Percentiles rank a stretch among this genome's conserved stretches.
phyloP scores from a whole-genome alignment of 768 basidiomycete species.

The Phallus indusiatus region DNA sequence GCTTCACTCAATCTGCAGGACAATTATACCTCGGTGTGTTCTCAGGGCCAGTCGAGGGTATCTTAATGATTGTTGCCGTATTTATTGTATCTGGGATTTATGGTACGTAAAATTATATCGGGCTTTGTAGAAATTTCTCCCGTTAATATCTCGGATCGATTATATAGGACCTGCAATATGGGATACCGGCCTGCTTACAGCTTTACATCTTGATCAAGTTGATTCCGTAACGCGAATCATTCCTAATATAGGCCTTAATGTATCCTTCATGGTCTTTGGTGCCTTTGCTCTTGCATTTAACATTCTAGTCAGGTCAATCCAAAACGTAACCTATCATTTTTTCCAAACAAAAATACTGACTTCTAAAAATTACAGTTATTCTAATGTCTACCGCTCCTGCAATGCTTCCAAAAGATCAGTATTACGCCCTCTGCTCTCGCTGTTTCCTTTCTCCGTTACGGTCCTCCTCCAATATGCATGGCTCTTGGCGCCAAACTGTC shows the following conservation, averaged over 20 bases:
- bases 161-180: slow-evolving; percentile 65
- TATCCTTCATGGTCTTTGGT: slow-evolving; percentile 78
- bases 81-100: slow-evolving; percentile 71
- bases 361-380: slow-evolving; percentile 41
- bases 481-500: slow-evolving; percentile 65
- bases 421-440: slow-evolving; percentile 51
- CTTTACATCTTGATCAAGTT: slow-evolving; percentile 39
- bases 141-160: background rate
- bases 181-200: slow-evolving; percentile 59
- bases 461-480: slow-evolving; percentile 68
- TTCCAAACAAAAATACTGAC: background rate
- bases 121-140: background rate
- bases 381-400: slow-evolving; percentile 67
- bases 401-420: slow-evolving; percentile 31
- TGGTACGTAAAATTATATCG: slow-evolving; percentile 33
- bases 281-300: slow-evolving; percentile 67
- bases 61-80: slow-evolving; percentile 71
- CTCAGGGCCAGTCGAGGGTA: slow-evolving; percentile 95
- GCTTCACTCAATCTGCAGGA: slow-evolving; percentile 31
- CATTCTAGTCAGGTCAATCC: slow-evolving; percentile 53
- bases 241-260: slow-evolving; percentile 72
- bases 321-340: background rate
- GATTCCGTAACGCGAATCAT: slow-evolving; percentile 35
- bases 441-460: slow-evolving; percentile 73
- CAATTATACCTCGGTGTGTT: slow-evolving; percentile 87